These are phyloP conservation scores for Picea abies DNA, from an alignment of 83 land plant genomes.

Conservation along the genomic window DNA sequence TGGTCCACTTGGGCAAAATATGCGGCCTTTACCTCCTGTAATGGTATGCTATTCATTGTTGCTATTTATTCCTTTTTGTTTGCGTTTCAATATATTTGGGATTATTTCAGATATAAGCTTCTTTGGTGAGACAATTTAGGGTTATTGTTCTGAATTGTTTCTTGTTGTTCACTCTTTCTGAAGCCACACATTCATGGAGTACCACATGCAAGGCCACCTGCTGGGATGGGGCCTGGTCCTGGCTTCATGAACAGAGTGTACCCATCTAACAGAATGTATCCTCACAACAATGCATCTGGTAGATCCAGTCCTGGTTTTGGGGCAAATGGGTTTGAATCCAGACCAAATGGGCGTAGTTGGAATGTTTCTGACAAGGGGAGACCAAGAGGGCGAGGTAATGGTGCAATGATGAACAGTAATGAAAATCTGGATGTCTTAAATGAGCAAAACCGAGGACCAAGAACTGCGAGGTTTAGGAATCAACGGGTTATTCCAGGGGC, in stretches of 20 bases:
- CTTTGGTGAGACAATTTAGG: neutral
- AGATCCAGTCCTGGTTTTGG: conserved; percentile 31
- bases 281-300: conserved; percentile 32
- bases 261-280: conserved; percentile 40
- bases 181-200: conserved; percentile 1
- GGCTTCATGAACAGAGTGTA: conserved; percentile 53
- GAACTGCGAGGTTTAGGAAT: conserved; percentile 46
- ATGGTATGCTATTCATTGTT: conserved; percentile 31
- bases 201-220: conserved; percentile 20
- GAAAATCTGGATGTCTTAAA: conserved; percentile 53
- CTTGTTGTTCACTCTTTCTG: neutral
- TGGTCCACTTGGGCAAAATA: conserved; percentile 36
- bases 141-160: neutral
- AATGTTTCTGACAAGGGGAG: conserved; percentile 34
- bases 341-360: conserved; percentile 44
- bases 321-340: conserved; percentile 41
- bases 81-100: neutral
- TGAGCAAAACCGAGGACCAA: conserved; percentile 72
- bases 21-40: conserved; percentile 25
- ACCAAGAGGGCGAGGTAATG: conserved; percentile 42
- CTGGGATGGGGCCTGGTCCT: conserved; percentile 46
- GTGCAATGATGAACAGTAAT: conserved; percentile 30
- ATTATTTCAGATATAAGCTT: neutral
- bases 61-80: neutral
- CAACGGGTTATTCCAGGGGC: conserved; percentile 22